phyloP scores from a whole-genome alignment of 1,139 yeast genomes.

The Pichia sp. region DNA sequence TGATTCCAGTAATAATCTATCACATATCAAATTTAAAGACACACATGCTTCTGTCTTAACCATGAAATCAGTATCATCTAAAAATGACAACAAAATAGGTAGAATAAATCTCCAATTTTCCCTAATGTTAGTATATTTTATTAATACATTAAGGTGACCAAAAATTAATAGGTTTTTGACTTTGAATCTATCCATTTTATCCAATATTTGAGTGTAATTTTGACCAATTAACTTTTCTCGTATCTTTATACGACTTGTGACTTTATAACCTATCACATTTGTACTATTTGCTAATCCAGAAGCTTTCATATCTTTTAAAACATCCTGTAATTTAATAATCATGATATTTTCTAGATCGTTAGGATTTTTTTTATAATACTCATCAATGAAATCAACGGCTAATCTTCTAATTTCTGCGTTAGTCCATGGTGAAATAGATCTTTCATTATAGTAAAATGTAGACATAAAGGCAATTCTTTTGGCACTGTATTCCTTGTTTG shows the following conservation, averaged over 20 bases:
- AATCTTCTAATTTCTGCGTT: not conserved
- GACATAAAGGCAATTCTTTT: not conserved
- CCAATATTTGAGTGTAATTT: constrained; percentile 15
- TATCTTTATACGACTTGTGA: constrained; percentile 5
- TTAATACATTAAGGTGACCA: constrained; percentile 15
- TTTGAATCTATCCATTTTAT: constrained; percentile 20
- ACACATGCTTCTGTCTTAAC: constrained; percentile 22
- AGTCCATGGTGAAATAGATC: constrained; percentile 11
- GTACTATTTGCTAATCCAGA: not conserved
- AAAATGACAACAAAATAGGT: constrained; percentile 22
- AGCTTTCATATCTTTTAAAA: not conserved
- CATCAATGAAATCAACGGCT: not conserved
- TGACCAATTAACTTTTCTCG: constrained; percentile 18
- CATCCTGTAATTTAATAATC: not conserved
- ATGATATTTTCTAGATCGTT: not conserved
- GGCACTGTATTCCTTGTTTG: not conserved
- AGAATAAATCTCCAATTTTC: constrained; percentile 23
- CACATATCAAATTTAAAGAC: constrained; percentile 12
- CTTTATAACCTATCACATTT: constrained; percentile 12
- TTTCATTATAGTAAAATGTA: constrained; percentile 2
- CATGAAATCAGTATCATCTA: constrained; percentile 25
- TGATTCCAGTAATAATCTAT: constrained; percentile 1
- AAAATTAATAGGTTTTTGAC: constrained; percentile 13
- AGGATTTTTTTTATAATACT: not conserved
- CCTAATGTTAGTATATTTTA: constrained; percentile 16